Evolutionary conservation across 2,329 filamentous ascomycete species (phyloP), one percentile per base, ranked within the genome.

Genomic region (Fusarium nelsonii): DNA sequence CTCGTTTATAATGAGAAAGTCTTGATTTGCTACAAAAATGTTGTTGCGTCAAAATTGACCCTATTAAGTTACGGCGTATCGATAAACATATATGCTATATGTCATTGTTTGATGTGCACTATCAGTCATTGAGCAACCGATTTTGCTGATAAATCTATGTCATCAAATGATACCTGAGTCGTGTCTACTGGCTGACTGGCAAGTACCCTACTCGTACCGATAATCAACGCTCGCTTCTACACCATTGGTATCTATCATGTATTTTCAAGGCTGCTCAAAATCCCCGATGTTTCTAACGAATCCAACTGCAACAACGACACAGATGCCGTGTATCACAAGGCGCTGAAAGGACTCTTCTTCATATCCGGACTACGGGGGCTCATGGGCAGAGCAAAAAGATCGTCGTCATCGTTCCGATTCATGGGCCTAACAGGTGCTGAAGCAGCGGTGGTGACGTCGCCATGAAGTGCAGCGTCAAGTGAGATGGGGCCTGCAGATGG

Each of bases 291-390:
- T 40, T 18, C 30, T 20, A 37, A 37, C 30, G 18, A 23, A 50
- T 46, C 40, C 32, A 59, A 32, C 23, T 23, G 32, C 33, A 46
- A 33, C 11, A 46, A 33, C 11, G 16, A 28, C 23, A 20, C 15
- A 44, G 36, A 26, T 39, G 28, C 33, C 36, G 52, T 44, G 30
- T 18, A 33, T 70, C 39, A 75, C 57, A 87, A 67, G 28, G 87
- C 80, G 72, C 86, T 88, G 75, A 97, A 97, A 0, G 93, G 94
- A 75, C 92, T 94, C 72, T 90, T 92, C 54, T 90, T 89, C 84
- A 96, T 93, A 71, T 97, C 93, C 0, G 94, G 94, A 73, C 92
- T 94, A 51, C 94, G 85, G 2, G 94, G 94, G 74, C 92, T 95
- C 81, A 97, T 88, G 2, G 93, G 93, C 53, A 97, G 85, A 1